phyloP scores from a whole-genome alignment of 2,329 filamentous ascomycete species.

The Phyllosticta ampelicida region DNA sequence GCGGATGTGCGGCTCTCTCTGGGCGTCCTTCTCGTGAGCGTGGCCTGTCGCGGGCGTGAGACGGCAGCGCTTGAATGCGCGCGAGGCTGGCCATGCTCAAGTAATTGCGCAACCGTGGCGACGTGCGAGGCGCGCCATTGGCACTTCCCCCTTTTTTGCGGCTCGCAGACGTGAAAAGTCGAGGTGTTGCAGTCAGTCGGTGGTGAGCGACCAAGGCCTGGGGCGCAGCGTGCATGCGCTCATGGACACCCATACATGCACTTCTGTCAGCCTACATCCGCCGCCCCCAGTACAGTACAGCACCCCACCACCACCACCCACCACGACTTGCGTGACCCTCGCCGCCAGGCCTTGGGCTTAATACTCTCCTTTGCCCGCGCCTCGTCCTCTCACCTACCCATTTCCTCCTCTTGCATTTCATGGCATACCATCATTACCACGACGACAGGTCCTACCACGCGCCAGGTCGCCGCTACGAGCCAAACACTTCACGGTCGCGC shows the following conservation, averaged over 20 bases:
- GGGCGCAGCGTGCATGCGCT: neutral
- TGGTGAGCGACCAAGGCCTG: constrained; percentile 4
- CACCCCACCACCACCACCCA: constrained; percentile 7
- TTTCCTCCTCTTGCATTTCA: neutral
- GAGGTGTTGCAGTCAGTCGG: neutral
- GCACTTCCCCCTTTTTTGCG: constrained; percentile 7
- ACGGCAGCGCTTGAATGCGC: neutral
- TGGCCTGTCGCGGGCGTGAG: neutral
- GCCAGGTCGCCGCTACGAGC: constrained; percentile 7
- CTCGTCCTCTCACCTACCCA: neutral
- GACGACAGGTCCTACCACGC: constrained; percentile 2
- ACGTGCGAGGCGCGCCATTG: constrained; percentile 1
- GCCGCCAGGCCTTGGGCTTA: constrained; percentile 5
- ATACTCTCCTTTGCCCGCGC: neutral
- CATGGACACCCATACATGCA: neutral
- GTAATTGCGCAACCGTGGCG: constrained; percentile 1
- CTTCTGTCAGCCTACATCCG: constrained; percentile 7
- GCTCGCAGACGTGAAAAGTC: neutral
- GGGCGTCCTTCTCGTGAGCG: constrained; percentile 4
- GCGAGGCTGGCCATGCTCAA: neutral
- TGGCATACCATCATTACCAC: constrained; percentile 8
- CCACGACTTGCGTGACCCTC: constrained; percentile 5
- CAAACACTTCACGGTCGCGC: constrained; percentile 8
- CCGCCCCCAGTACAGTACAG: neutral
- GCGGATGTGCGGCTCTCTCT: constrained; percentile 8